Conservation (phyloP, 2,329 filamentous ascomycete genomes). For the Colletotrichum godetiae region DNA sequence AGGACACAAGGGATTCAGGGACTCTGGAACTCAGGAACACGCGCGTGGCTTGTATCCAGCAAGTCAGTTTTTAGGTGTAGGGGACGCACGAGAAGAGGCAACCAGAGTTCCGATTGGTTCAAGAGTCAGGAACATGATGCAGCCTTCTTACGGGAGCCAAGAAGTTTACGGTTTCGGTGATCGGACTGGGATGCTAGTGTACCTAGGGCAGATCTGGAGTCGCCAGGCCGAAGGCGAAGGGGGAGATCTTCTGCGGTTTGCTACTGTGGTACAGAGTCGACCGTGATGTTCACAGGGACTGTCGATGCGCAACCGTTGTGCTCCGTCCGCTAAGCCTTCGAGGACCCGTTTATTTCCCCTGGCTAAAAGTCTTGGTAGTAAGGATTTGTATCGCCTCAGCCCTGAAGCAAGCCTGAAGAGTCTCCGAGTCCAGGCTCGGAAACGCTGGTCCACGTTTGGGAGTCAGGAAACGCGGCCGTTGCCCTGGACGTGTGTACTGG, state of each 20-base stretch:
- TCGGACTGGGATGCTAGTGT: slow-evolving; percentile 18
- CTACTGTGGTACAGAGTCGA: neutral
- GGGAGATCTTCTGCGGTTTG: too few relatives aligned
- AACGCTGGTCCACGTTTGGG: slow-evolving; percentile 29
- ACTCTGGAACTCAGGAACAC: neutral
- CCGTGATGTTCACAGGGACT: neutral
- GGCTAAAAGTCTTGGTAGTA: slow-evolving; percentile 15
- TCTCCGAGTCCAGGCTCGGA: slow-evolving; percentile 1
- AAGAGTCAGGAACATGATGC: slow-evolving; percentile 21
- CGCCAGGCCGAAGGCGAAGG: neutral
- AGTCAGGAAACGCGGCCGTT: slow-evolving; percentile 16
- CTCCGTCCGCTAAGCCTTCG: slow-evolving; percentile 14
- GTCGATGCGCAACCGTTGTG: neutral
- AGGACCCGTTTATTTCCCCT: slow-evolving; percentile 5
- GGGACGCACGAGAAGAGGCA: neutral
- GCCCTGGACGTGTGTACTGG: neutral
- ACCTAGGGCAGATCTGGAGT: slow-evolving; percentile 19
- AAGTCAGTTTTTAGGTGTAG: neutral
- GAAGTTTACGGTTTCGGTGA: slow-evolving; percentile 34
- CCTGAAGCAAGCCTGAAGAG: neutral
- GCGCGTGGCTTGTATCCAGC: slow-evolving; percentile 1
- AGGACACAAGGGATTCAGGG: neutral
- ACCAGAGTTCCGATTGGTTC: slow-evolving; percentile 30
- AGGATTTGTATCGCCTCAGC: slow-evolving; percentile 5
- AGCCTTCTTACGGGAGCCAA: slow-evolving; percentile 31